Percentiles rank a stretch among this genome's conserved stretches.
These are phyloP conservation scores for Beauveria sp. DNA, from an alignment of 2,329 filamentous ascomycete genomes.

Conservation along the genomic window DNA sequence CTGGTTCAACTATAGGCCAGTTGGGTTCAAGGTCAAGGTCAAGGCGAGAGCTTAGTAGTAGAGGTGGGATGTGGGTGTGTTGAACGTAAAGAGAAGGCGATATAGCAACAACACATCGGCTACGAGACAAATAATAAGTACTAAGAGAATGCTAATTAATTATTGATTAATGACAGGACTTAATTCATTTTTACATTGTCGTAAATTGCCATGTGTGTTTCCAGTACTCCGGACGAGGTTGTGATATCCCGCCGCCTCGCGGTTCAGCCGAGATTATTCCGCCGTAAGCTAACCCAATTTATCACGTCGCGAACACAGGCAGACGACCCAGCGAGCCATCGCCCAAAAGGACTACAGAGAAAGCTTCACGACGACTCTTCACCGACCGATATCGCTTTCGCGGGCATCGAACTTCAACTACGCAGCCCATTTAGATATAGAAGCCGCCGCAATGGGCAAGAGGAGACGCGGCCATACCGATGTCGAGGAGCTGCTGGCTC, in stretches of 20 bases:
- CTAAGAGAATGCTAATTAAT: not conserved
- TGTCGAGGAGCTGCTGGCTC: slow-evolving; percentile 77
- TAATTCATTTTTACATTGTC: too few relatives aligned
- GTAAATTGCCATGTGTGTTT: not conserved
- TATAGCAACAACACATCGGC: not conserved
- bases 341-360: not conserved
- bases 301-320: not conserved
- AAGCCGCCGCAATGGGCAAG: slow-evolving; percentile 61
- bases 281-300: slow-evolving; percentile 2
- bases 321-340: not conserved
- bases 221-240: not conserved
- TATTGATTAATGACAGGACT: not conserved
- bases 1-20: slow-evolving; percentile 45
- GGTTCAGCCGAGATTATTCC: slow-evolving; percentile 9
- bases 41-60: slow-evolving; percentile 24
- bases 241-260: not conserved
- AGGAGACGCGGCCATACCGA: slow-evolving; percentile 83
- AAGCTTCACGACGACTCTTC: not conserved
- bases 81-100: not conserved
- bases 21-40: slow-evolving; percentile 36
- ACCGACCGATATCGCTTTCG: not conserved
- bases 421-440: not conserved
- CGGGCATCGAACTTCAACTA: not conserved
- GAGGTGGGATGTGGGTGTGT: too few relatives aligned
- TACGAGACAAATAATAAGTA: not conserved